phyloP scores from a whole-genome alignment of 1,284 basidiomycete genomes.

The Pseudozyma flocculosa region DNA sequence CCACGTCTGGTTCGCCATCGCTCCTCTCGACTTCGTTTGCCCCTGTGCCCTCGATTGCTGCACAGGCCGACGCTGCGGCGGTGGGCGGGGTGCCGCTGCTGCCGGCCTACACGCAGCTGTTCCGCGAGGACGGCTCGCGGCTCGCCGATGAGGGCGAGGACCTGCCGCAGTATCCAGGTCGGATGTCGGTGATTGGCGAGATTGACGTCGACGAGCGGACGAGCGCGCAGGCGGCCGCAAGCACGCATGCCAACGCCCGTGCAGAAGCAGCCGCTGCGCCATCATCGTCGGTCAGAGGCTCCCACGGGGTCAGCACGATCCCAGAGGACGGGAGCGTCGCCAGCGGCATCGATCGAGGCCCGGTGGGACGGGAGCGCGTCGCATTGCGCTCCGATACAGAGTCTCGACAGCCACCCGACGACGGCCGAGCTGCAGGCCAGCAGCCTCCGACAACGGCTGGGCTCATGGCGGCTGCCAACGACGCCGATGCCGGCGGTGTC shows the following conservation, averaged over 20 bases:
- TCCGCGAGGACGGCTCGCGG: slow-evolving; percentile 56
- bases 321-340: too few relatives aligned
- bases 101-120: slow-evolving; percentile 56
- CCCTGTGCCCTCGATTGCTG: neutral
- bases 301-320: too few relatives aligned
- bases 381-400: too few relatives aligned
- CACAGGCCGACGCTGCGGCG: neutral
- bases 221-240: neutral
- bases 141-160: slow-evolving; percentile 55
- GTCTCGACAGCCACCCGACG: too few relatives aligned
- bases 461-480: too few relatives aligned
- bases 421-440: too few relatives aligned
- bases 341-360: too few relatives aligned
- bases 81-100: slow-evolving; percentile 28
- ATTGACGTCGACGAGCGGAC: slow-evolving; percentile 12
- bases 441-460: too few relatives aligned
- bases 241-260: neutral
- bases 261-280: too few relatives aligned
- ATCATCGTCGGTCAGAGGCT: too few relatives aligned
- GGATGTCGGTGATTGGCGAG: slow-evolving; percentile 36
- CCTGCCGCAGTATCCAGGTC: slow-evolving; percentile 52
- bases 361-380: too few relatives aligned
- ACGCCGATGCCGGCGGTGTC: neutral
- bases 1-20: neutral
- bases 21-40: neutral